Evolutionary conservation across 2,329 filamentous ascomycete species (phyloP).

Genomic region (Xylaria sp.): DNA sequence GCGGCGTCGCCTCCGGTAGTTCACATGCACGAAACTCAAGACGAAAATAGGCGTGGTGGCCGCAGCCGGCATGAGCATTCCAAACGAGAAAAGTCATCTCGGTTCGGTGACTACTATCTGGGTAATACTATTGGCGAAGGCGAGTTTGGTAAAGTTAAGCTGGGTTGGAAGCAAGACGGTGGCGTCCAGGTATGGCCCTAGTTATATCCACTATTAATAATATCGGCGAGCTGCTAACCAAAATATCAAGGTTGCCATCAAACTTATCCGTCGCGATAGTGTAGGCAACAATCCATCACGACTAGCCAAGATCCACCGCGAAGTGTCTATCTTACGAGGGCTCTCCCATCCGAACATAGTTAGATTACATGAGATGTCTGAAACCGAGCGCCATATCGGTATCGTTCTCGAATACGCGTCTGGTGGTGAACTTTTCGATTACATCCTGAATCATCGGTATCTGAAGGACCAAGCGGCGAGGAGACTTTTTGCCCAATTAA

Average conservation of each 20-base stretch:
- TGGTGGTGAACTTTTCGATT: constrained; percentile 96
- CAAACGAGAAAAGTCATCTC: constrained; percentile 77
- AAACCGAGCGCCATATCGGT: constrained; percentile 95
- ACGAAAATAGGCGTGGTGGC: constrained; percentile 61
- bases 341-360: constrained; percentile 98
- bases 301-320: constrained; percentile 95
- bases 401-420: constrained; percentile 99
- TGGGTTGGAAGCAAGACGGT: constrained; percentile 97
- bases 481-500: constrained; percentile 91
- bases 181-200: constrained; percentile 74
- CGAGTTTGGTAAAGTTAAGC: constrained; percentile 98
- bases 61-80: constrained; percentile 71
- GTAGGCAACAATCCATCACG: constrained; percentile 89
- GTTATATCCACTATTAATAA: background rate
- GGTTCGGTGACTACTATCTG: constrained; percentile 95
- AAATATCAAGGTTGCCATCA: constrained; percentile 83
- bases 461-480: constrained; percentile 93
- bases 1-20: constrained; percentile 58
- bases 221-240: constrained; percentile 29
- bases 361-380: constrained; percentile 96
- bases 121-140: constrained; percentile 97
- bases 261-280: constrained; percentile 89
- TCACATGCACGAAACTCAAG: constrained; percentile 55
- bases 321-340: constrained; percentile 89
- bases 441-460: constrained; percentile 96